Percentiles rank a stretch among this genome's conserved stretches.
Conservation (phyloP, 1,284 basidiomycete species). For the Puccinia coronata region DNA sequence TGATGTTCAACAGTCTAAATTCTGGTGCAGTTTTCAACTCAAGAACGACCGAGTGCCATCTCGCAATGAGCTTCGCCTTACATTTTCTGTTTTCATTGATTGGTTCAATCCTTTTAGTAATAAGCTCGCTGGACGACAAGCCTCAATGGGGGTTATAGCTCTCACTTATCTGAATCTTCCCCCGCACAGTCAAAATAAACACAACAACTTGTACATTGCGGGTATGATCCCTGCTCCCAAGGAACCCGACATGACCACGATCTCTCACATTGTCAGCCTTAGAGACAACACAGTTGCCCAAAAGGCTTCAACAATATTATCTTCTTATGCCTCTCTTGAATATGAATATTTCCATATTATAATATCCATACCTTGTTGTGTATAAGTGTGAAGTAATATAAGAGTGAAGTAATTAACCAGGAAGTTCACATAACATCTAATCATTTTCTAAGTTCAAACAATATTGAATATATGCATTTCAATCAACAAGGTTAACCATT, state of each 20-base stretch:
- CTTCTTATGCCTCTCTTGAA: too few relatives aligned
- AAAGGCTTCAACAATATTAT: too few relatives aligned
- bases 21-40: not conserved
- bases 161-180: conserved; percentile 34
- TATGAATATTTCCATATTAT: too few relatives aligned
- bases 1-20: not conserved
- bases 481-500: too few relatives aligned
- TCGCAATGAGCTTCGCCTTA: not conserved
- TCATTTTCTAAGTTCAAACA: too few relatives aligned
- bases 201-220: not conserved
- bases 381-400: too few relatives aligned
- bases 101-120: not conserved
- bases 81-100: not conserved
- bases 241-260: conserved; percentile 13
- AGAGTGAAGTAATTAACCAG: too few relatives aligned
- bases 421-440: too few relatives aligned
- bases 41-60: not conserved
- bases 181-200: conserved; percentile 1
- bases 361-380: too few relatives aligned
- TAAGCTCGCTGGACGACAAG: not conserved
- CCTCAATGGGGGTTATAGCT: conserved; percentile 20
- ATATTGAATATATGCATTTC: too few relatives aligned
- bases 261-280: too few relatives aligned
- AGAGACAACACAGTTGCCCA: too few relatives aligned
- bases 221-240: conserved; percentile 20